Base-by-base conservation (phyloP, 371 early-diverging fungal species). In the Mortierella sp. region DNA sequence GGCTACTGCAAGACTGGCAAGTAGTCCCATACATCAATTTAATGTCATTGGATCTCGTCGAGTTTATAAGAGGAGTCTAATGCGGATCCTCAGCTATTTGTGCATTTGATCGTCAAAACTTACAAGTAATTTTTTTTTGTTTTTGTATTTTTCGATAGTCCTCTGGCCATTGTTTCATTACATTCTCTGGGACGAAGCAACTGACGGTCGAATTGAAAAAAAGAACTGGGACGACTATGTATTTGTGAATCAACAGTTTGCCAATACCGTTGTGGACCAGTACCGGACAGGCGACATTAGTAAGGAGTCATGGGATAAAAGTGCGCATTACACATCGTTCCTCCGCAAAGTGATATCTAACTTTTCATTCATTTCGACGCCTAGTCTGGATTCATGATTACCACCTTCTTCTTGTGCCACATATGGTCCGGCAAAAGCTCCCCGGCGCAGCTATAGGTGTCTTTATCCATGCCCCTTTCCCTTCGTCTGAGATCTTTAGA, bases 161-260 rank as follows among this genome's bases (percentile, higher is more conserved):
- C 90, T 99, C 12, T 99, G 99, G 99, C 99, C 99, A 1, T 86
- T 99, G 65, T 93, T 99, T 64, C 99, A 99, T 86, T 98, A 98
- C 78, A 92, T 99, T 65, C 87, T 96, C 64, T 97, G 97, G 91
- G 95, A 98, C 45, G 88, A 90, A 77, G 92, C 92, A 24, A 91
- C 90, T 6, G 92, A 93, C 72, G 86, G 89, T 68, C 84, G 93
- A 66, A 73, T 87, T 70, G 95, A 95, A 66, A 78, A 86, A 49
- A 85, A 86, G 40, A 90, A 94, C 67, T 99, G 97, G 94, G 90
- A 90, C 32, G 95, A 93, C 20, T 98, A 98, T 85, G 88, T 88
- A 35, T 83, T 90, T 60, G 97, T 97, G 28, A 98, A 98, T 89
- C 87, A 91, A 72, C 83, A 84, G 61, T 98, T 98, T 86, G 94